These are phyloP conservation scores for Sordariomycetes sp. DNA, from an alignment of 2,329 filamentous ascomycete species.

Conservation along the genomic window DNA sequence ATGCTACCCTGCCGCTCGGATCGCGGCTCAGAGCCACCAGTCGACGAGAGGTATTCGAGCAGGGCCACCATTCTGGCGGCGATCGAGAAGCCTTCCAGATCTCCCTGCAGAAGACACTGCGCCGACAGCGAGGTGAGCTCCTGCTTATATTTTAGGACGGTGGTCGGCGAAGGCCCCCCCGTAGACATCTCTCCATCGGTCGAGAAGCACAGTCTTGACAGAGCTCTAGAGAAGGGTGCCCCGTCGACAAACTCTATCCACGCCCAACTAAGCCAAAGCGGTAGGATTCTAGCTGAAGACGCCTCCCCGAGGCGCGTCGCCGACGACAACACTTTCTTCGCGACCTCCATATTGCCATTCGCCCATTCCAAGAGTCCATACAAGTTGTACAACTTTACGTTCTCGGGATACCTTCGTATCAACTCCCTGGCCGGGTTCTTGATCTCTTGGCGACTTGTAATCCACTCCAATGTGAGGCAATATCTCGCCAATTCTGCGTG, in stretches of 20 bases:
- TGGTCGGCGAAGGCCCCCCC: constrained; percentile 17
- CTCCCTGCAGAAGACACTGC: constrained; percentile 39
- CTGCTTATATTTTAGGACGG: constrained; percentile 42
- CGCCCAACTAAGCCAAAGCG: constrained; percentile 36
- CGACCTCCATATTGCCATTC: constrained; percentile 44
- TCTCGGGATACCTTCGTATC: constrained; percentile 56
- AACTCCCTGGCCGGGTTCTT: constrained; percentile 64
- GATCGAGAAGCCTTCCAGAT: constrained; percentile 35
- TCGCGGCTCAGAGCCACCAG: constrained; percentile 27
- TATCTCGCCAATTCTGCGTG: constrained; percentile 48
- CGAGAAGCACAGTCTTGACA: constrained; percentile 27
- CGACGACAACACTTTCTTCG: constrained; percentile 53
- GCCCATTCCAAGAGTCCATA: constrained; percentile 64
- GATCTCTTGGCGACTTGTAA: constrained; percentile 39
- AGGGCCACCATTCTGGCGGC: constrained; percentile 54
- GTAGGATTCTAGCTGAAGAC: neutral
- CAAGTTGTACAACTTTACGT: constrained; percentile 62
- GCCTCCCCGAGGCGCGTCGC: neutral
- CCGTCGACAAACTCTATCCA: constrained; percentile 50
- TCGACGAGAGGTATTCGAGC: constrained; percentile 51
- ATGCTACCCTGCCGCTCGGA: constrained; percentile 44
- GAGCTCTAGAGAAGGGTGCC: constrained; percentile 12
- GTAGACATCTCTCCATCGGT: constrained; percentile 15
- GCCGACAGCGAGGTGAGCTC: constrained; percentile 43
- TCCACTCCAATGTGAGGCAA: constrained; percentile 55